Base-by-base conservation (phyloP, 768 basidiomycete species). In the Tulasnella calospora region DNA sequence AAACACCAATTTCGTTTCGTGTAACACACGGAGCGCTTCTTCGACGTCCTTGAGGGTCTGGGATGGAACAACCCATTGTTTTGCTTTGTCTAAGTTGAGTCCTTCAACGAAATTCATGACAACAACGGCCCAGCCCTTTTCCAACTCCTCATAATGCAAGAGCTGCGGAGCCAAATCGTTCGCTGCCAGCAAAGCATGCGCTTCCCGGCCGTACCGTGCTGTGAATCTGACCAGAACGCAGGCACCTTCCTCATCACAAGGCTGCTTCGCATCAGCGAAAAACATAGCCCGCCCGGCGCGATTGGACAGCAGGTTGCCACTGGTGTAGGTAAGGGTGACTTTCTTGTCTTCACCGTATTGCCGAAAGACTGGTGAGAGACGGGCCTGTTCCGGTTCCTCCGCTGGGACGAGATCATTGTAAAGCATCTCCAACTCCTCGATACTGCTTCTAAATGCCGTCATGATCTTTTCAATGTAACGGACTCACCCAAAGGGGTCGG, bases 221-320 rank as follows among this genome's bases (percentile, higher is more conserved):
- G 74, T 55, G 36, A 75, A 75, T 30, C 17, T 75, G 38, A 75
- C 74, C 33, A 27, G 57, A n/a, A 75, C 74, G n/a, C n/a, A 27
- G 47, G 27, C 40, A 10, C 21, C 51, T n/a, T 27, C n/a, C 33
- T 61, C 46, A 3, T 38, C 35, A 21, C 46, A n/a, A 27, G 23
- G n/a, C 38, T 27, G 30, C 27, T 23, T 40, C 27, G 36, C 36
- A 1, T 46, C 6, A 4, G 74, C 74, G 21, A 9, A 0, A 33
- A 75, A 75, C 74, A 75, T 75, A n/a, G 74, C 46, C 36, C 74
- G 74, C 0, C 46, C 55, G 19, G 40, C 9, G 47, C 74, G 74
- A 19, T 51, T 23, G 19, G 38, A 13, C 0, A 72, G 38, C 12
- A 40, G 2, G 21, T 72, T 72, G 3, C 71, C 71, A 19, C 36